Evolutionary conservation across 2,329 filamentous ascomycete genomes (phyloP), one percentile per base, ranked within the genome.

Genomic region (Colletotrichum godetiae): DNA sequence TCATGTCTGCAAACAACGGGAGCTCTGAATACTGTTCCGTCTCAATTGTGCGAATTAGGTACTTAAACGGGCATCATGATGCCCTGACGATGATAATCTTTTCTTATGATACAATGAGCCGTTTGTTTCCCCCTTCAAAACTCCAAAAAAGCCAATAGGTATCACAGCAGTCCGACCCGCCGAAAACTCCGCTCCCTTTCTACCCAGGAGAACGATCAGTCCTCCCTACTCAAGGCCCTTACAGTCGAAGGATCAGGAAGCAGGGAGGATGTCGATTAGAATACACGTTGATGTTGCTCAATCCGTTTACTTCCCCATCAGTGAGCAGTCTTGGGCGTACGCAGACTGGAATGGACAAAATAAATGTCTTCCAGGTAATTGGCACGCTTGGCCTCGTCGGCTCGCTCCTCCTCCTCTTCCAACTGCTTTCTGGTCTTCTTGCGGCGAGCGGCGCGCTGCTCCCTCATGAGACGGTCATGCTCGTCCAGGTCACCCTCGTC

Each of bases 281-380:
- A 53, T 24, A 52, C 58, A 15, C 22, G 24, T 7, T 19, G 27
- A 55, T n/a, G 11, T 31, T 15, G n/a, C 6, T 15, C 10, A 19
- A 19, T 42, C 6, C 37, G 35, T 19, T 8, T 5, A 29, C 27
- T 29, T 29, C 27, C 24, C 52, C 27, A 68, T 29, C 31, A 56
- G 46, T 29, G 55, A 15, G 58, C 58, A 52, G 69, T 33, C 61
- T 71, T 73, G 56, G 71, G 70, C 24, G 67, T 52, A 7, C 60
- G 67, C 33, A 73, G 56, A 49, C 67, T 73, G 15, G 67, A 52
- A 19, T 71, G 71, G 24, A 67, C 71, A 37, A 65, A 62, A 35
- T 73, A 73, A 52, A 73, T 73, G 11, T 59, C 46, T n/a, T 73
- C 71, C 19, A 73, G 71, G 37, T 73, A 73, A 46, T 62, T 73